phyloP scores from a whole-genome alignment of 2,329 filamentous ascomycete genomes.

The Pleomassaria siparia region DNA sequence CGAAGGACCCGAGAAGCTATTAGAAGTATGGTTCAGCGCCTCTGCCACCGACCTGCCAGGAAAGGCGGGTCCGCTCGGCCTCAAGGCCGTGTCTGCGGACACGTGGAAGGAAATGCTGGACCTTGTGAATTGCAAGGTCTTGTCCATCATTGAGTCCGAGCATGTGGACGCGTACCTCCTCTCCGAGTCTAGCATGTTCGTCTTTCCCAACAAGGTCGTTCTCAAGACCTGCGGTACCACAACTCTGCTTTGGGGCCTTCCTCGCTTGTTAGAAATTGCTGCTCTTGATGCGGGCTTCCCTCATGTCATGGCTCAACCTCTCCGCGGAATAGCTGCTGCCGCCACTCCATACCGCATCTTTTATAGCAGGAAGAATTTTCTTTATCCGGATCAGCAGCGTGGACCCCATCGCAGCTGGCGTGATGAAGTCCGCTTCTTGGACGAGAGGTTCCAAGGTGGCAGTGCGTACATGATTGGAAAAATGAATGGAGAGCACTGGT shows the following conservation, averaged over 20 bases:
- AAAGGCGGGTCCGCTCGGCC: slow-evolving; percentile 69
- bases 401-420: slow-evolving; percentile 97
- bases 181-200: slow-evolving; percentile 99
- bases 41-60: slow-evolving; percentile 72
- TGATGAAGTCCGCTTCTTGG: slow-evolving; percentile 89
- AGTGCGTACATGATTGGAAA: slow-evolving; percentile 99
- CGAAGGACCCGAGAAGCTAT: slow-evolving; percentile 95
- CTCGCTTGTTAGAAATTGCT: slow-evolving; percentile 89
- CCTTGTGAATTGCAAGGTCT: slow-evolving; percentile 96
- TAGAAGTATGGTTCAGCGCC: slow-evolving; percentile 97
- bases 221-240: slow-evolving; percentile 98
- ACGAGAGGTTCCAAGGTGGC: slow-evolving; percentile 86
- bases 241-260: slow-evolving; percentile 84
- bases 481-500: slow-evolving; percentile 99
- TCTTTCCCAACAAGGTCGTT: slow-evolving; percentile 99
- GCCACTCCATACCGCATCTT: slow-evolving; percentile 95
- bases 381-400: slow-evolving; percentile 91
- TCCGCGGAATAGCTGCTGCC: slow-evolving; percentile 69
- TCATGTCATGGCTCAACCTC: slow-evolving; percentile 67
- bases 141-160: slow-evolving; percentile 90
- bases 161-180: slow-evolving; percentile 95
- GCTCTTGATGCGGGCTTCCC: slow-evolving; percentile 87
- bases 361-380: slow-evolving; percentile 98
- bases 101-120: slow-evolving; percentile 97
- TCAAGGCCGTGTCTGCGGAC: slow-evolving; percentile 82